Percentiles rank a stretch among this genome's conserved stretches.
These are phyloP conservation scores for Didymella pinodella DNA, from an alignment of 2,329 filamentous ascomycete species.

Conservation along the genomic window DNA sequence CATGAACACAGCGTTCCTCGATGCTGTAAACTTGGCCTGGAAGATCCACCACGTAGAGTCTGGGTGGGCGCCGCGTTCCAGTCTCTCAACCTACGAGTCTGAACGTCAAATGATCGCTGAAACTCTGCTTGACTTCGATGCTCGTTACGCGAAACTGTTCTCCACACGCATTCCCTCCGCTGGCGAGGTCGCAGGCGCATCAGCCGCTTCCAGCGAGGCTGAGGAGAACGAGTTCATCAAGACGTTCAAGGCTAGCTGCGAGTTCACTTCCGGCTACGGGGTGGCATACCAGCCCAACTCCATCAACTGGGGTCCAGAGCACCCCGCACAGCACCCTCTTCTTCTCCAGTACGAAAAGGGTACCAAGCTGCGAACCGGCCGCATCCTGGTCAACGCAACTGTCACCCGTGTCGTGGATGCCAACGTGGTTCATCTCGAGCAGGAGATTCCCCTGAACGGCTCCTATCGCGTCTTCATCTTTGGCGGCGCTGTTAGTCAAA, in stretches of 20 bases:
- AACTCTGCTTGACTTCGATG: slow-evolving; percentile 84
- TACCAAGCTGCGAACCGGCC: slow-evolving; percentile 73
- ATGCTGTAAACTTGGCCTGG: slow-evolving; percentile 89
- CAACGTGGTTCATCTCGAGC: slow-evolving; percentile 88
- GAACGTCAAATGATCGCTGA: slow-evolving; percentile 88
- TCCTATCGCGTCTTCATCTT: slow-evolving; percentile 88
- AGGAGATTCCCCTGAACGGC: slow-evolving; percentile 87
- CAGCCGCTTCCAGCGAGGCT: slow-evolving; percentile 56
- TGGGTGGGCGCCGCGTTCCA: slow-evolving; percentile 76
- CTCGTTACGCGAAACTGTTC: slow-evolving; percentile 88
- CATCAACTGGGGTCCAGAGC: slow-evolving; percentile 81
- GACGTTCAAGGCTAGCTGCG: slow-evolving; percentile 89
- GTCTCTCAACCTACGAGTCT: slow-evolving; percentile 84
- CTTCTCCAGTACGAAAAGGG: slow-evolving; percentile 66
- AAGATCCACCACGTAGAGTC: slow-evolving; percentile 91
- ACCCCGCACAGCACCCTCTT: slow-evolving; percentile 73
- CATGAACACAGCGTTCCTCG: slow-evolving; percentile 68
- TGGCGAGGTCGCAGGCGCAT: slow-evolving; percentile 73
- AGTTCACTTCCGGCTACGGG: slow-evolving; percentile 92
- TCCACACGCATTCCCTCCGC: slow-evolving; percentile 78
- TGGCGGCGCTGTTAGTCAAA: slow-evolving; percentile 68
- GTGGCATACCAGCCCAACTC: slow-evolving; percentile 83
- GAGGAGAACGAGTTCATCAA: slow-evolving; percentile 81
- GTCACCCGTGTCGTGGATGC: slow-evolving; percentile 89
- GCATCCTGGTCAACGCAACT: slow-evolving; percentile 77